Base-by-base conservation (phyloP, 2,329 filamentous ascomycete genomes). In the Phaeosphaeriaceae sp. region DNA sequence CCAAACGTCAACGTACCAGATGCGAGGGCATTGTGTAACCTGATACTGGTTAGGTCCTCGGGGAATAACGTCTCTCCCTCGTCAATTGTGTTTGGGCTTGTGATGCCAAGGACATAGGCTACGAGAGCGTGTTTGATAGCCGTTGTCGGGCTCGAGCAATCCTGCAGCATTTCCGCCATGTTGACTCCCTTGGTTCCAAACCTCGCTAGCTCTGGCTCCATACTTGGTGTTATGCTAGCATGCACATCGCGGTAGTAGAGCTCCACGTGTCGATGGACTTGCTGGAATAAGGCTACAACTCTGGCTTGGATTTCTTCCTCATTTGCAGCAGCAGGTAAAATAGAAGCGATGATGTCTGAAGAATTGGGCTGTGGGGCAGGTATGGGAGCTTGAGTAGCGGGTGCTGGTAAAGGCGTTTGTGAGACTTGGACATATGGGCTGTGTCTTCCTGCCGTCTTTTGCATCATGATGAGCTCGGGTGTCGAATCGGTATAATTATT, bases 201-300 rank as follows among this genome's bases (percentile, higher is more conserved):
- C 12, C 50, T 44, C 1, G 56, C 48, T n/a, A 71, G 52, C n/a
- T 60, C 67, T 6, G 41, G 42, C 29, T 67, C 60, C 65, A 72
- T 69, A 30, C 60, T 70, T 2, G 67, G 62, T 13, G 68, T 71
- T 9, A 71, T 66, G 29, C 57, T 64, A 13, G 67, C 68, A 40
- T 71, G 64, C 4, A 69, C 64, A 36, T 72, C 67, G 38, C 70
- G 65, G 44, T 73, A 73, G 42, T 64, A 71, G 6, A 43, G 62
- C 13, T 70, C 64, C 32, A 72, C 50, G 42, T 70, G 68, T 6
- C 47, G 44, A 15, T 69, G 64, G 13, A 71, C 54, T 34, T 62
- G 52, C 17, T 42, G 54, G 42, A 72, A 71, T 18, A 73, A 41
- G 7, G 30, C 48, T 1, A 60, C 43, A 1, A 68, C 53, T n/a